Percentiles rank a stretch among this genome's conserved stretches.
These are phyloP conservation scores for Monascus ruber DNA, from an alignment of 2,329 filamentous ascomycete genomes.

Conservation along the genomic window DNA sequence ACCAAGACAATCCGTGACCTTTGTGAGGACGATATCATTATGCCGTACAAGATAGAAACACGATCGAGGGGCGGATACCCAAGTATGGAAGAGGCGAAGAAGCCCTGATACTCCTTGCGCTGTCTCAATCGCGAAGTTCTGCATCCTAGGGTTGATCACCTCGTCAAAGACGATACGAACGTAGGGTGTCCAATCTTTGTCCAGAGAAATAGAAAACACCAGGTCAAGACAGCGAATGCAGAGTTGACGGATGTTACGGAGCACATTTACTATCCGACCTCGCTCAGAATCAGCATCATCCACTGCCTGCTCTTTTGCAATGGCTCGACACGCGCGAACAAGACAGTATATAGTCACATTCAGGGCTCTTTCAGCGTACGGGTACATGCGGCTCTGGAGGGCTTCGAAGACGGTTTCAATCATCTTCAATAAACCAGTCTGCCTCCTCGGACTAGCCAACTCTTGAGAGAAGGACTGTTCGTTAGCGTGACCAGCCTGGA, in stretches of 20 bases:
- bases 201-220: slow-evolving; percentile 62
- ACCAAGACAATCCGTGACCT: slow-evolving; percentile 60
- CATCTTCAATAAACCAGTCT: slow-evolving; percentile 88
- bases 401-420: slow-evolving; percentile 75
- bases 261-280: slow-evolving; percentile 19
- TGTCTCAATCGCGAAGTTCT: slow-evolving; percentile 71
- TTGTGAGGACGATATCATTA: slow-evolving; percentile 49
- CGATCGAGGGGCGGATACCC: slow-evolving; percentile 58
- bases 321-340: slow-evolving; percentile 52
- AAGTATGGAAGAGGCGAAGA: slow-evolving; percentile 68
- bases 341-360: slow-evolving; percentile 74
- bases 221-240: slow-evolving; percentile 74
- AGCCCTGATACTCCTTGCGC: slow-evolving; percentile 79
- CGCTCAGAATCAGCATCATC: slow-evolving; percentile 19
- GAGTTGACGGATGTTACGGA: slow-evolving; percentile 40
- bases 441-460: slow-evolving; percentile 59
- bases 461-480: slow-evolving; percentile 47
- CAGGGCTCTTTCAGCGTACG: slow-evolving; percentile 58
- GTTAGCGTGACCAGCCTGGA: slow-evolving; percentile 40
- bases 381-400: slow-evolving; percentile 60
- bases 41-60: slow-evolving; percentile 59
- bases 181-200: slow-evolving; percentile 62
- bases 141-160: slow-evolving; percentile 63
- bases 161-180: slow-evolving; percentile 60
- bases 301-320: slow-evolving; percentile 22